Conservation (phyloP, 371 early-diverging fungal species). For the Syncephalastrum contaminatum region DNA sequence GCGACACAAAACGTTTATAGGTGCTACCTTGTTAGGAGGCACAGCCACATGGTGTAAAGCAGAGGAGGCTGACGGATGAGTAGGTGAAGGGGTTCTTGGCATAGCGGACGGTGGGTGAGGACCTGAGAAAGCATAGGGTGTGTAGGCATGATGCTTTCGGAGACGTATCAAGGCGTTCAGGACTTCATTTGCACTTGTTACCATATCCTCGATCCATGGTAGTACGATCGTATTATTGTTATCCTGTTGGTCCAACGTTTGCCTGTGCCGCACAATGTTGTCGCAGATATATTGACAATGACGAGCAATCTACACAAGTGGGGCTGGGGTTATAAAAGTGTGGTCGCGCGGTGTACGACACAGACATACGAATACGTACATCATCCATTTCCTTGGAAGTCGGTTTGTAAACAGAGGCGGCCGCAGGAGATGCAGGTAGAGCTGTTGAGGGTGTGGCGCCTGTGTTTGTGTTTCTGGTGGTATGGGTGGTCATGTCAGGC, state of each 20-base stretch:
- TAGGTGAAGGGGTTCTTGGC: conserved; percentile 1
- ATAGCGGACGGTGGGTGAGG: neutral
- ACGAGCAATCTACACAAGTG: conserved; percentile 19
- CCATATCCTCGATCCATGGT: conserved; percentile 50
- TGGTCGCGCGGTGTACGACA: neutral
- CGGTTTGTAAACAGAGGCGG: no score
- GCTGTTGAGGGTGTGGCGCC: no score
- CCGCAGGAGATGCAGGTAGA: no score
- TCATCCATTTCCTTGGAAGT: no score
- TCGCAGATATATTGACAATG: conserved; percentile 30
- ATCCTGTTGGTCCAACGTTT: neutral
- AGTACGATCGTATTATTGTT: conserved; percentile 10
- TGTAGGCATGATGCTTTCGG: conserved; percentile 35
- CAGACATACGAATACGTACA: neutral
- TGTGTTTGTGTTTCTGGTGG: no score
- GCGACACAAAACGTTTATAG: neutral
- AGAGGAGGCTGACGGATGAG: neutral
- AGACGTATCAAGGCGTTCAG: conserved; percentile 41
- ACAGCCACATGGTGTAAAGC: neutral
- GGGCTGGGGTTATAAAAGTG: neutral
- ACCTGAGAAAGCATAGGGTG: neutral
- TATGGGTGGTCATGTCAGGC: no score
- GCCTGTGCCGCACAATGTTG: conserved; percentile 23
- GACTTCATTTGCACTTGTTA: conserved; percentile 39
- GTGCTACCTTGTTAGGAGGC: neutral